Evolutionary conservation across 805 yeast genomes (phyloP).

Genomic region (Komagataella ulmi): DNA sequence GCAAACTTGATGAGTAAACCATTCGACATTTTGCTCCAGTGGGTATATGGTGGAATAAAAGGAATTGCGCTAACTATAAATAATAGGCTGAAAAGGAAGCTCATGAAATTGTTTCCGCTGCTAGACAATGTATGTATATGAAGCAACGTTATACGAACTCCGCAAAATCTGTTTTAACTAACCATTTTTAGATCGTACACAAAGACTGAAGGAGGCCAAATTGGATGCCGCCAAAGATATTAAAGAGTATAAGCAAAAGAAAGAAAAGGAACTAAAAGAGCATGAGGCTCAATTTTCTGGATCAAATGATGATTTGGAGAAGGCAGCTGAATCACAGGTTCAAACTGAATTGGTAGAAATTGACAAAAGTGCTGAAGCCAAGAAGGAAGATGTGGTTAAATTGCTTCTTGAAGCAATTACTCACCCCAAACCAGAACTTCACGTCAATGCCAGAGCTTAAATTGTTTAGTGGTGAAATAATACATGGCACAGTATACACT

Average conservation of each 20-base stretch:
- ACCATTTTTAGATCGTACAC: slow-evolving; percentile 47
- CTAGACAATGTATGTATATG: slow-evolving; percentile 62
- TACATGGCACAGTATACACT: not conserved
- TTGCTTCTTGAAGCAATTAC: slow-evolving; percentile 70
- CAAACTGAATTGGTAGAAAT: slow-evolving; percentile 26
- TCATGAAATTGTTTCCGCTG: slow-evolving; percentile 88
- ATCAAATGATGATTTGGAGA: slow-evolving; percentile 34
- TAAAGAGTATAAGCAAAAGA: slow-evolving; percentile 68
- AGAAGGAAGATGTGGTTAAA: slow-evolving; percentile 57
- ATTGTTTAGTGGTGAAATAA: not conserved
- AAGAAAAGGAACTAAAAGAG: slow-evolving; percentile 69
- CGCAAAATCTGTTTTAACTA: not conserved
- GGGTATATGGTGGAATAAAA: not conserved
- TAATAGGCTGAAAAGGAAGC: slow-evolving; percentile 86
- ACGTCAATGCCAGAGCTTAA: slow-evolving; percentile 45
- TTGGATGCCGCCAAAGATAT: slow-evolving; percentile 86
- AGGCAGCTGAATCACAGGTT: slow-evolving; percentile 4
- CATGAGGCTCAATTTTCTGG: slow-evolving; percentile 60
- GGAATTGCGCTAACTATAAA: slow-evolving; percentile 2
- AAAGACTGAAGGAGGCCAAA: slow-evolving; percentile 86
- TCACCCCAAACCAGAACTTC: slow-evolving; percentile 71
- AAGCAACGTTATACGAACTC: slow-evolving; percentile 1
- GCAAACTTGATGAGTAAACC: not conserved
- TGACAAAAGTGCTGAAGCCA: slow-evolving; percentile 45
- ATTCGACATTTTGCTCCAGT: not conserved